Base-by-base conservation (phyloP, 306 rosid species). In the Chamaecrista fasciculata region DNA sequence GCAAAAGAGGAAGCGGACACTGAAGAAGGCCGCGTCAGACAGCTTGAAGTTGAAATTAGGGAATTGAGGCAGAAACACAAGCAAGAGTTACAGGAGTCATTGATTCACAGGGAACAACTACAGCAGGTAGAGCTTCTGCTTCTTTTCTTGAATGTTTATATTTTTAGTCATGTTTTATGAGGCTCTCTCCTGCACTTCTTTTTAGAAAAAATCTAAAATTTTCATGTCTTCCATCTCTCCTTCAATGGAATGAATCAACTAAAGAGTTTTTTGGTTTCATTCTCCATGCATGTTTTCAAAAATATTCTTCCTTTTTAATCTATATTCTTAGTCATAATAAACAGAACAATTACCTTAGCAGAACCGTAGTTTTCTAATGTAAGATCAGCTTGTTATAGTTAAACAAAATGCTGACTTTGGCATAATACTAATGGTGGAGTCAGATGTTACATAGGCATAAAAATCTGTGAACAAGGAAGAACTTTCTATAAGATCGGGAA, bases 1-100 rank as follows among this genome's bases (percentile, higher is more conserved):
- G 89, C 87, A 66, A 95, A 95, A 83, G 99, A 95, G 89, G 99
- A 91, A 78, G 97, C 99, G 71, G 95, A 95, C 77, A 91, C 99
- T 34, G 95, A 79, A 70, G 97, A 95, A 84, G 97, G 99, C 75
- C 96, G 90, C 31, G 93, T 74, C 62, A 89, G 66, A 83, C 99
- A 95, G 81, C 95, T 91, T 80, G 99, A 86, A 80, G 96, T 75
- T 81, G 92, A 89, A 70, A 82, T 89, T 51, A 79, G 85, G 76
- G 95, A 89, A 61, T 72, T 89, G 67, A 83, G 92, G 76, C 86
- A 81, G 80, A 95, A 89, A 75, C 87, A 95, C 83, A 95, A 89
- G 84, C 97, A 91, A 73, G 99, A 95, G 73, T 84, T 95, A 64
- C 96, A 89, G 26, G 99, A 95, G 65, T 82, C 93, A 42, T 81